phyloP scores from a whole-genome alignment of 2,329 filamentous ascomycete genomes.

The Colletotrichum kahawae region DNA sequence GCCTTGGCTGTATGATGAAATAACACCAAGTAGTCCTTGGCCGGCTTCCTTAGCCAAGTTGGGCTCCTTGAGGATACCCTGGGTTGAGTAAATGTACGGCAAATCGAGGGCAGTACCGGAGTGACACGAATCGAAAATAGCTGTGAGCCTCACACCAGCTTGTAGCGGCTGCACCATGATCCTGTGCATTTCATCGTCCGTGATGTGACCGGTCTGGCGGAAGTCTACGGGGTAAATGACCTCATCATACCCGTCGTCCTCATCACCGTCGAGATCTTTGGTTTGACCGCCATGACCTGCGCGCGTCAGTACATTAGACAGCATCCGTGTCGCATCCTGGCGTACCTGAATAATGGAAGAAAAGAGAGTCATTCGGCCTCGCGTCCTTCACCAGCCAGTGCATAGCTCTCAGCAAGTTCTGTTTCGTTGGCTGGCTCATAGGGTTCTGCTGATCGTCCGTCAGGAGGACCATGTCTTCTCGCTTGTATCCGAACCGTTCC shows the following conservation, averaged over 20 bases:
- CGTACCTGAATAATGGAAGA: constrained; percentile 95
- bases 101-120: constrained; percentile 70
- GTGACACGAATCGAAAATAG: constrained; percentile 71
- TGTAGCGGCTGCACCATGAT: constrained; percentile 68
- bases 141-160: constrained; percentile 63
- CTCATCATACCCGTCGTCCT: constrained; percentile 83
- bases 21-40: constrained; percentile 64
- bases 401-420: constrained; percentile 94
- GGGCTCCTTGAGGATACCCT: constrained; percentile 71
- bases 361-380: constrained; percentile 88
- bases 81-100: constrained; percentile 72
- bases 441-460: constrained; percentile 97
- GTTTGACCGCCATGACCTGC: constrained; percentile 82
- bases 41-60: constrained; percentile 73
- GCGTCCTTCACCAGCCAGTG: constrained; percentile 98
- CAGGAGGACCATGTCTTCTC: constrained; percentile 96
- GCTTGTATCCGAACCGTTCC: constrained; percentile 87
- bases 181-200: constrained; percentile 82
- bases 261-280: constrained; percentile 78
- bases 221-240: constrained; percentile 87
- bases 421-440: constrained; percentile 96
- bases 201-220: constrained; percentile 78
- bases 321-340: background rate
- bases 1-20: constrained; percentile 67
- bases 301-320: background rate